A percentile compares a stretch with the other conserved stretches of the same genome.
Conservation (phyloP, 2,329 filamentous ascomycete genomes). For the Alternaria panax region DNA sequence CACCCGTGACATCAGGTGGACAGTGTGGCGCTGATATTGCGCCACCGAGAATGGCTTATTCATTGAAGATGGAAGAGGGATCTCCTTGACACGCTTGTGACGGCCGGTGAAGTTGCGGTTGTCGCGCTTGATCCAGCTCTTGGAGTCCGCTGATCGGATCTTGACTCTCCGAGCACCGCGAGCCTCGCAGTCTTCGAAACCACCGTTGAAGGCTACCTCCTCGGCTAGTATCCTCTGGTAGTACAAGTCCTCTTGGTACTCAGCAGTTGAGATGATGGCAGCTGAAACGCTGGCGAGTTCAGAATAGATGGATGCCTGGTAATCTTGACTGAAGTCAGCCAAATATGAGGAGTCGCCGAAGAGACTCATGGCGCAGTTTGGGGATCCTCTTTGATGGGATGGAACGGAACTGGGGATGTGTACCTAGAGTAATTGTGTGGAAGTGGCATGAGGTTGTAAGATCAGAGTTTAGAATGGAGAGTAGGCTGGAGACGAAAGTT, state of each 20-base stretch:
- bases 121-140: slow-evolving; percentile 28
- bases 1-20: slow-evolving; percentile 82
- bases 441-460: not conserved
- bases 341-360: not conserved
- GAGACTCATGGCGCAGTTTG: not conserved
- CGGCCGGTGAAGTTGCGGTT: slow-evolving; percentile 17
- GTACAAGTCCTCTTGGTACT: not conserved
- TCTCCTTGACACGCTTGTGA: slow-evolving; percentile 23
- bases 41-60: slow-evolving; percentile 21
- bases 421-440: too few relatives aligned
- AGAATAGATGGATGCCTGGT: not conserved
- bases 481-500: not conserved
- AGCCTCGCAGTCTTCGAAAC: not conserved
- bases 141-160: slow-evolving; percentile 7
- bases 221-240: not conserved
- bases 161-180: not conserved
- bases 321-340: not conserved
- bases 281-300: not conserved
- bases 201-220: not conserved
- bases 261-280: not conserved
- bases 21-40: slow-evolving; percentile 82
- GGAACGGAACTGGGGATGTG: not conserved
- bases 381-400: rapidly evolving
- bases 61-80: slow-evolving; percentile 25
- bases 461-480: not conserved